These are phyloP conservation scores for Penicillium rolfsii DNA, from an alignment of 2,329 filamentous ascomycete species.

Conservation along the genomic window DNA sequence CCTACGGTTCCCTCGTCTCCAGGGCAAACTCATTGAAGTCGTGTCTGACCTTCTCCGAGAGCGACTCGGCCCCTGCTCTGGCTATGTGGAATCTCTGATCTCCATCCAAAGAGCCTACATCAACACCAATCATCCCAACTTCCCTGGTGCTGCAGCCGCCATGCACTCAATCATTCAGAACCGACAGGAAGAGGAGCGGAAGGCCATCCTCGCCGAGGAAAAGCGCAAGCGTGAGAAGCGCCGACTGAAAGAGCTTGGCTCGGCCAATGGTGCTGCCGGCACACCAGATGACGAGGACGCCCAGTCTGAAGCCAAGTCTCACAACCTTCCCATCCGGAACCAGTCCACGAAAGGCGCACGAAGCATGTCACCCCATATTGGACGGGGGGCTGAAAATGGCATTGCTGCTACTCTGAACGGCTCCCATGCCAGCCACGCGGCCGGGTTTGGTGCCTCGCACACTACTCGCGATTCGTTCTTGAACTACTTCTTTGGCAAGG, in stretches of 20 bases:
- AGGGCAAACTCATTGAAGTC: conserved; percentile 96
- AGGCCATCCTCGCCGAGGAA: conserved; percentile 77
- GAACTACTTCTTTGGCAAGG: conserved; percentile 99
- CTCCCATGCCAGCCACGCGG: conserved; percentile 62
- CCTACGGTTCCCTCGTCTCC: conserved; percentile 85
- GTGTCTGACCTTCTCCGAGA: conserved; percentile 95
- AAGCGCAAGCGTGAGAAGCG: conserved; percentile 81
- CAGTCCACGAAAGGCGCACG: conserved; percentile 64
- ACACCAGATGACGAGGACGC: conserved; percentile 69
- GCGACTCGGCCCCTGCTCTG: conserved; percentile 83
- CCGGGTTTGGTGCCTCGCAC: conserved; percentile 63
- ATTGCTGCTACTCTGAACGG: conserved; percentile 71
- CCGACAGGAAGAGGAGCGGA: conserved; percentile 92
- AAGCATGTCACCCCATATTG: conserved; percentile 81
- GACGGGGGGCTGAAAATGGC: conserved; percentile 64
- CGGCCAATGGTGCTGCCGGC: conserved; percentile 68
- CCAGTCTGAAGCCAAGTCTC: conserved; percentile 57
- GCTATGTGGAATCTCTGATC: conserved; percentile 94
- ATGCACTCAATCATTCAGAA: conserved; percentile 96
- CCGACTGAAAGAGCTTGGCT: conserved; percentile 78
- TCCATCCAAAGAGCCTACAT: conserved; percentile 98
- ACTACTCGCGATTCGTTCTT: conserved; percentile 85
- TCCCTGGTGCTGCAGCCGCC: conserved; percentile 91
- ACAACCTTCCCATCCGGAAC: conserved; percentile 62
- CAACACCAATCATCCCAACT: conserved; percentile 99